phyloP scores from a whole-genome alignment of 805 yeast genomes.

The Blastobotrys parvus region DNA sequence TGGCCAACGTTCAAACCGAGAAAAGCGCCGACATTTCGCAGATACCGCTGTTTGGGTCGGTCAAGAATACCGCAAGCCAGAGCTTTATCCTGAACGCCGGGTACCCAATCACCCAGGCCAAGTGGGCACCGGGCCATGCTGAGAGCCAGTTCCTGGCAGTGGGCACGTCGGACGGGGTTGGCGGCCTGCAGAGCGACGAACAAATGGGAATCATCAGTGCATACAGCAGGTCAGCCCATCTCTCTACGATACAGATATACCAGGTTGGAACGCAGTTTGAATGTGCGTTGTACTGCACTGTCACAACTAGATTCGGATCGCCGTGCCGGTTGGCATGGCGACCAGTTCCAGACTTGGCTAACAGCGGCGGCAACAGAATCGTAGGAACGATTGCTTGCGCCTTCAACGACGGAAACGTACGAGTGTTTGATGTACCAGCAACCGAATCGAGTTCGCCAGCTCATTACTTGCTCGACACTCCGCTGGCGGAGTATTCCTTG shows the following conservation, averaged over 20 bases:
- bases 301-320: conserved; percentile 28
- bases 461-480: conserved; percentile 5
- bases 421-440: conserved; percentile 35
- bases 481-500: conserved; percentile 11
- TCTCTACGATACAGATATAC: conserved; percentile 15
- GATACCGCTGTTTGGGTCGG: not conserved
- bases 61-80: conserved; percentile 20
- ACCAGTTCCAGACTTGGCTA: not conserved
- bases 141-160: conserved; percentile 41
- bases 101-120: conserved; percentile 42
- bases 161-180: conserved; percentile 34
- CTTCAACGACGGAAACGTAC: conserved; percentile 51
- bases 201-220: conserved; percentile 20
- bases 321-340: conserved; percentile 5
- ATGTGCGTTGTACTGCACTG: conserved; percentile 24
- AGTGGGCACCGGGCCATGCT: conserved; percentile 38
- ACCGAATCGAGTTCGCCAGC: not conserved
- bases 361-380: not conserved
- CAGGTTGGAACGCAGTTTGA: conserved; percentile 1
- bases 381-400: conserved; percentile 35
- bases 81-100: conserved; percentile 43
- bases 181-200: conserved; percentile 25
- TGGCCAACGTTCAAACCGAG: not conserved
- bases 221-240: conserved; percentile 6
- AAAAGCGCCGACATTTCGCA: not conserved